Base-by-base conservation (phyloP, 2,329 filamentous ascomycete genomes). In the Apiospora rasikravindrae region DNA sequence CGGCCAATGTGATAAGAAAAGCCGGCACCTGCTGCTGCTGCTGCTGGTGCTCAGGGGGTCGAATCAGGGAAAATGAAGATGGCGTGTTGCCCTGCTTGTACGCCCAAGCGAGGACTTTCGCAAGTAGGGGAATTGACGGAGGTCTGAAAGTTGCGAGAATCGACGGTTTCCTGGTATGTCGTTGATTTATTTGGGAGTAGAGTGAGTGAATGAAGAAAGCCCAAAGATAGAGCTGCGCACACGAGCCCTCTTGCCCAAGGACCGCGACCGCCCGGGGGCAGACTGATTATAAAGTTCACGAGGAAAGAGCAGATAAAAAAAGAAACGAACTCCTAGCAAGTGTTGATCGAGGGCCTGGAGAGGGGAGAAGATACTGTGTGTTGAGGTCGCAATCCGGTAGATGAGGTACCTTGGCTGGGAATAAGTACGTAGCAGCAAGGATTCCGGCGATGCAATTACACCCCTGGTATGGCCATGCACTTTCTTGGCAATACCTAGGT, bases 311-410 rank as follows among this genome's bases (percentile, higher is more conserved):
- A 69, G 47, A 69, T 42, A 19, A 26, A 57, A 69, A 69, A 69
- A 57, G n/a, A 40, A 69, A 69, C 37, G 29, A 42, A 14, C 11
- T 68, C 22, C 40, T 37, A 37, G 29, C 45, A 53, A 40, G 49
- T 44, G 47, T 19, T 51, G n/a, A 40, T 57, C 33, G 29, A 29
- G 33, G 42, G 42, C 22, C 42, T 45, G 67, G n/a, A 33, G 67
- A 69, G 68, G 68, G 49, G 68, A 69, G 47, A 42, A 42, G 42
- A 57, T 57, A 69, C 68, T 53, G 68, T 69, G 68, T 22, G 68
- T 40, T 53, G 45, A 51, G 29, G 33, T 69, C 33, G 33, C 68
- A 37, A 37, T 51, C 49, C 45, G 45, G 68, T 69, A 69, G 68
- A 69, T 69, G 68, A 69, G 49, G 68, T 69, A 69, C 68, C 68